These are phyloP conservation scores for Nemania sp. DNA, from an alignment of 2,329 filamentous ascomycete genomes.

Conservation along the genomic window DNA sequence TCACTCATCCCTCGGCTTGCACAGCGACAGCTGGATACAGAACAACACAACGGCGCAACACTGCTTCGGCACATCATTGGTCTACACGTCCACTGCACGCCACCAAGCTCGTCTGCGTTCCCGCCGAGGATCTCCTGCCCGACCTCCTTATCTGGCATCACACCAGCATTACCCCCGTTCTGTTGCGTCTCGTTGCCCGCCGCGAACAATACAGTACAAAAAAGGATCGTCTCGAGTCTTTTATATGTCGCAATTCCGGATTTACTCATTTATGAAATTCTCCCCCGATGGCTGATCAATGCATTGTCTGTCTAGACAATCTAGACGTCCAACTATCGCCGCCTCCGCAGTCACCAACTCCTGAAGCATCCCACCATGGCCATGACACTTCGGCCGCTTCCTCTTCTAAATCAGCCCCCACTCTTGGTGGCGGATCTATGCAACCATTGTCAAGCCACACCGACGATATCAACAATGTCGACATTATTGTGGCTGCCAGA, in stretches of 20 bases:
- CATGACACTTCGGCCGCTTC: slow-evolving; percentile 21
- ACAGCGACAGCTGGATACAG: slow-evolving; percentile 13
- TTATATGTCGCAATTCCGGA: slow-evolving; percentile 42
- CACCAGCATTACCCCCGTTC: slow-evolving; percentile 11
- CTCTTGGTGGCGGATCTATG: slow-evolving; percentile 21
- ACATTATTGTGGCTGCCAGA: slow-evolving; percentile 29
- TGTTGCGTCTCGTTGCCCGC: slow-evolving; percentile 29
- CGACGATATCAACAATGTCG: slow-evolving; percentile 27
- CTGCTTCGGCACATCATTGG: slow-evolving; percentile 21
- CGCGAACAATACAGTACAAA: slow-evolving; percentile 14
- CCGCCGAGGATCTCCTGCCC: slow-evolving; percentile 17
- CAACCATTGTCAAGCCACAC: slow-evolving; percentile 31
- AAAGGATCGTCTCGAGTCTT: slow-evolving; percentile 36
- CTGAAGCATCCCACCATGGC: slow-evolving; percentile 19
- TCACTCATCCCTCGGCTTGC: slow-evolving; percentile 10
- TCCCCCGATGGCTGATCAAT: slow-evolving; percentile 62
- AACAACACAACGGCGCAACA: slow-evolving; percentile 18
- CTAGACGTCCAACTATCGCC: slow-evolving; percentile 45
- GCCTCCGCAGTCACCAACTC: slow-evolving; percentile 32
- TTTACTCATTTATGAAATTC: slow-evolving; percentile 38
- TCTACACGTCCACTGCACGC: slow-evolving; percentile 7
- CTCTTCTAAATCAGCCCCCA: slow-evolving; percentile 21
- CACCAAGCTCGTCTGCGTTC: slow-evolving; percentile 7
- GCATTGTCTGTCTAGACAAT: slow-evolving; percentile 70
- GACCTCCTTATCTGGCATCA: slow-evolving; percentile 13